Evolutionary conservation across 129 eudicot species (phyloP).

Genomic region (Sambucus nigra): DNA sequence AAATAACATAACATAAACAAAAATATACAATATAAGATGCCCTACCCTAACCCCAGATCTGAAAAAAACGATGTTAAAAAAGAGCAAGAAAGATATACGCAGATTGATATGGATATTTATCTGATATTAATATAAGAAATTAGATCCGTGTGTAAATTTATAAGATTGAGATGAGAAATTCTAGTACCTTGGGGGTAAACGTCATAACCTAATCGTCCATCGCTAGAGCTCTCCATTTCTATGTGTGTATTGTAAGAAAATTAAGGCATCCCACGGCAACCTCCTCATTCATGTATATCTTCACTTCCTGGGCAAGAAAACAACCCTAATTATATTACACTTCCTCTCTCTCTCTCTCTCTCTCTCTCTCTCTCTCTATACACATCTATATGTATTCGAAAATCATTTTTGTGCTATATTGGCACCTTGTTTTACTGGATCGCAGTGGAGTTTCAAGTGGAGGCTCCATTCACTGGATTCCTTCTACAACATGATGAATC

Average conservation of each 20-base stretch:
- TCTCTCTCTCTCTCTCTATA: constrained; percentile 10
- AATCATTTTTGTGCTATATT: too few relatives aligned
- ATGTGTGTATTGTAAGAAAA: neutral
- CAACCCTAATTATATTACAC: constrained; percentile 12
- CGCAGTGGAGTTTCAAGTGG: too few relatives aligned
- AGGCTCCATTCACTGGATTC: too few relatives aligned
- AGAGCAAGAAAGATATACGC: neutral
- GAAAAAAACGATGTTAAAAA: neutral
- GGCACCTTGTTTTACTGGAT: too few relatives aligned
- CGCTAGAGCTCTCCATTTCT: constrained; percentile 27
- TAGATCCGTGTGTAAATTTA: neutral
- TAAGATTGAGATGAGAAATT: neutral
- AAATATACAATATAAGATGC: constrained; percentile 4
- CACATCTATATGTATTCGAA: neutral
- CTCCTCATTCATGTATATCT: neutral
- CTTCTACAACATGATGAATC: too few relatives aligned
- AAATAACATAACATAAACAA: neutral
- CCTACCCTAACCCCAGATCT: constrained; percentile 25
- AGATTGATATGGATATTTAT: constrained; percentile 12
- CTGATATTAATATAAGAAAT: constrained; percentile 3
- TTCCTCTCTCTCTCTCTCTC: too few relatives aligned
- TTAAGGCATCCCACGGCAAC: too few relatives aligned
- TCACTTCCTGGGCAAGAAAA: constrained; percentile 3
- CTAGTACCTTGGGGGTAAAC: constrained; percentile 50
- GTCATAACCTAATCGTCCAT: constrained; percentile 77